A percentile compares a stretch with the other conserved stretches of the same genome.
Conservation (phyloP, 2,329 filamentous ascomycete genomes). For the Scortechinia acanthostroma region DNA sequence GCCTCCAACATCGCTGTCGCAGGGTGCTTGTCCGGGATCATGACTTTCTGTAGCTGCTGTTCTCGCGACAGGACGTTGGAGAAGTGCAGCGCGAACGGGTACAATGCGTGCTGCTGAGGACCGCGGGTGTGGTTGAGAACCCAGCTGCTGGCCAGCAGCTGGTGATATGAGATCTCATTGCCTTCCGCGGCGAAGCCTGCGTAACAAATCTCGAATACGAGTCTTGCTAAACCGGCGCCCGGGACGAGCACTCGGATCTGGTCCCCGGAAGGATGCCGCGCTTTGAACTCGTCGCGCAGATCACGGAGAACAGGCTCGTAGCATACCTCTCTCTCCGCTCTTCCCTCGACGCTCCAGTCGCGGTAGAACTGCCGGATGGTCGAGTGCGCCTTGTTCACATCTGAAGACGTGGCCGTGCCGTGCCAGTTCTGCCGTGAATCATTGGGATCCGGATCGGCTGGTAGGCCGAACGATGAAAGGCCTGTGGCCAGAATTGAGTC, state of each 20-base stretch:
- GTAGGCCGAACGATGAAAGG: conserved; percentile 56
- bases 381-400: conserved; percentile 85
- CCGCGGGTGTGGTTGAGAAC: conserved; percentile 62
- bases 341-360: conserved; percentile 82
- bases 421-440: conserved; percentile 52
- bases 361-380: conserved; percentile 90
- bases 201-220: conserved; percentile 79
- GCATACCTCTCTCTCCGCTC: conserved; percentile 66
- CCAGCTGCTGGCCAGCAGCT: conserved; percentile 77
- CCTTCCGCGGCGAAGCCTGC: conserved; percentile 73
- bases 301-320: conserved; percentile 68
- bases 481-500: conserved; percentile 69
- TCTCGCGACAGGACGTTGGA: conserved; percentile 72
- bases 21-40: conserved; percentile 76
- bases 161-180: conserved; percentile 95
- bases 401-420: conserved; percentile 61
- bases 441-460: background rate
- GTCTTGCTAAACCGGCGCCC: conserved; percentile 78
- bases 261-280: conserved; percentile 7
- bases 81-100: conserved; percentile 81
- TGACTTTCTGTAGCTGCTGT: conserved; percentile 69
- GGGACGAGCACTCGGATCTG: conserved; percentile 63
- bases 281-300: conserved; percentile 40
- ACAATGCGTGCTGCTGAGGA: conserved; percentile 63
- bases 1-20: conserved; percentile 37